Base-by-base conservation (phyloP, 495 filamentous ascomycete genomes). In the Penicillium fimorum region DNA sequence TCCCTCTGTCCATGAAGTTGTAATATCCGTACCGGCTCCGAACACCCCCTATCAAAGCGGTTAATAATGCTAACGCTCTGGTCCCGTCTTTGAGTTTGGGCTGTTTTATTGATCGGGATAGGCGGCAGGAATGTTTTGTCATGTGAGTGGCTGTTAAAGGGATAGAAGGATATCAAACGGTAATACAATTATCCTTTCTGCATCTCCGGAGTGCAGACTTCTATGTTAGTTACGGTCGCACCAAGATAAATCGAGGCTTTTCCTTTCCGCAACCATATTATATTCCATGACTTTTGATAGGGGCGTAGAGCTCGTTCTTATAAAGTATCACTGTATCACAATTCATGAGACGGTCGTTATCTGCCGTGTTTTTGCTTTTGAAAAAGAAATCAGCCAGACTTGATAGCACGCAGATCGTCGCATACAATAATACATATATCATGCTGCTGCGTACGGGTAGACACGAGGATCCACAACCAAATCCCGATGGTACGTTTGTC, bases 1-100 rank as follows among this genome's bases (percentile, higher is more conserved):
- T 48, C 10, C 18, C 27, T 32, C n/a, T 17, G 7, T 41, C 1
- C 10, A 25, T 27, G 30, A 20, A 37, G 3, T 17, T n/a, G 49
- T 53, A 47, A 58, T 24, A 45, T 57, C 35, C 17, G 47, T 8
- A 8, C 35, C 11, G 44, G 56, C 20, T 17, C 43, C 44, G 35
- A 24, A n/a, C 22, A 10, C 27, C 13, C 33, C 33, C 48, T 50
- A 22, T 40, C 32, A 9, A 24, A 40, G 43, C 29, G 18, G 22
- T 7, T 2, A 20, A 17, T 17, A n/a, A n/a, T 29, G 25, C 22
- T 3, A 40, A 15, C 24, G 20, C 13, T 35, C n/a, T 10, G 35
- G 24, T 18, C 48, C 24, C 8, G 6, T 38, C 48, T 40, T 20
- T 20, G 5, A 9, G 13, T 33, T 32, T 32, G 15, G 29, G 9